Conservation (phyloP, 179 eudicot species). For the Heliamphora pulchella region DNA sequence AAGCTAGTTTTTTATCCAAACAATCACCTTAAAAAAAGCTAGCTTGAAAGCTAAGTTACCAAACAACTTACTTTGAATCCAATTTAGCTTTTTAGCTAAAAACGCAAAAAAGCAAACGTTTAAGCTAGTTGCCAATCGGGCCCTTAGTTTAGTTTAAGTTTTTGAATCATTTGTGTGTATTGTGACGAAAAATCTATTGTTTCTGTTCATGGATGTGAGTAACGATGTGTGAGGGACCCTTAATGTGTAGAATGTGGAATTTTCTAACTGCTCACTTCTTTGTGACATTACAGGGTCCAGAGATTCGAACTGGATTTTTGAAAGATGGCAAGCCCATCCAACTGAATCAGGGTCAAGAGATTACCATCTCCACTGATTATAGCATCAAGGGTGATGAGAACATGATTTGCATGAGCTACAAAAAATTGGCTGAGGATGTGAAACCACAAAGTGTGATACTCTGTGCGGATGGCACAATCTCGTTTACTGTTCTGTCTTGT, state of each 20-base stretch:
- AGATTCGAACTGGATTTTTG: constrained; percentile 41
- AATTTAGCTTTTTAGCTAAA: too few relatives aligned
- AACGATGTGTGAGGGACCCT: background rate
- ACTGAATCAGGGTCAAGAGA: constrained; percentile 34
- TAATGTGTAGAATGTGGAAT: too few relatives aligned
- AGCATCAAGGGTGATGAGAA: constrained; percentile 35
- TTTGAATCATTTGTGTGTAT: background rate
- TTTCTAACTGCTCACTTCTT: background rate
- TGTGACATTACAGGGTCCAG: constrained; percentile 34
- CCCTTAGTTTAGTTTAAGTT: background rate
- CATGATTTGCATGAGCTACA: constrained; percentile 41
- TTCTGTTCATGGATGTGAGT: background rate
- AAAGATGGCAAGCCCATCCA: constrained; percentile 34
- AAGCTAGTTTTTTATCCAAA: too few relatives aligned
- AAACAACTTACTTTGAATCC: too few relatives aligned
- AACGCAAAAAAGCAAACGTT: too few relatives aligned
- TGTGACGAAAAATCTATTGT: background rate
- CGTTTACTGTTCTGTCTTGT: constrained; percentile 35
- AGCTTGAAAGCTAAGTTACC: too few relatives aligned
- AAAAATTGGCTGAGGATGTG: constrained; percentile 36
- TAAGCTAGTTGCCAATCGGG: too few relatives aligned
- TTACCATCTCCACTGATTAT: constrained; percentile 40
- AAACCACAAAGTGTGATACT: constrained; percentile 32
- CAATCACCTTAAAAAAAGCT: too few relatives aligned
- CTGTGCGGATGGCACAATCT: constrained; percentile 39